phyloP scores from a whole-genome alignment of 768 basidiomycete genomes.

The Phylloporus sp. region DNA sequence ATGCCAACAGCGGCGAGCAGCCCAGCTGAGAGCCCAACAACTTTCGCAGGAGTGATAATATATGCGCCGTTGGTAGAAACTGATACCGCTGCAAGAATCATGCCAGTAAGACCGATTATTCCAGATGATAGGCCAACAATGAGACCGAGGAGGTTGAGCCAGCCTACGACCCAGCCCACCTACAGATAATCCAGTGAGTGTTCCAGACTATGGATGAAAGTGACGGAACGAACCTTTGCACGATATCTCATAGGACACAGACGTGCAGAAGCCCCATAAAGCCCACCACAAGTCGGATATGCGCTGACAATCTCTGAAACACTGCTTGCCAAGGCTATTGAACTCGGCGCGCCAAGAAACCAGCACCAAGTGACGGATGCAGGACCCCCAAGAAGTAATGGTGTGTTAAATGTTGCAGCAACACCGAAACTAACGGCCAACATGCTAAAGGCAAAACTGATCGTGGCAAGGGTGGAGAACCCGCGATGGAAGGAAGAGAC shows the following conservation, averaged over 20 bases:
- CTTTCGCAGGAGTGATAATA: constrained; percentile 36
- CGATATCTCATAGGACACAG: neutral
- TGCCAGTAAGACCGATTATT: constrained; percentile 34
- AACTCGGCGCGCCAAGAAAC: constrained; percentile 27
- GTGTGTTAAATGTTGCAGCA: constrained; percentile 36
- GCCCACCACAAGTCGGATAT: constrained; percentile 27
- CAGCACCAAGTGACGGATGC: constrained; percentile 36
- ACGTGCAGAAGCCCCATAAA: neutral
- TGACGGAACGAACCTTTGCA: neutral
- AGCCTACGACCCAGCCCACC: constrained; percentile 30
- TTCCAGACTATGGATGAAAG: neutral
- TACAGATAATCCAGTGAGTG: constrained; percentile 2
- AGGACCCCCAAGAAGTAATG: constrained; percentile 35
- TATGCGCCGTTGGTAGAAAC: constrained; percentile 30
- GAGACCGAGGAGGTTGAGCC: constrained; percentile 32
- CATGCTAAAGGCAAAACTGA: constrained; percentile 32
- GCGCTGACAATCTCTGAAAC: constrained; percentile 31
- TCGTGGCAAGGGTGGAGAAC: constrained; percentile 38
- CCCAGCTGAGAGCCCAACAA: constrained; percentile 39
- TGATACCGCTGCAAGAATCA: constrained; percentile 30
- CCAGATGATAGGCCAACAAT: constrained; percentile 30
- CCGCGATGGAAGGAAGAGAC: constrained; percentile 38
- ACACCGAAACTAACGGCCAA: constrained; percentile 35
- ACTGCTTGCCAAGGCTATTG: constrained; percentile 27
- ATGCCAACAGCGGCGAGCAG: constrained; percentile 39